Evolutionary conservation across 139 green algal genomes (phyloP).

Genomic region (Diplosphaera chodatii): DNA sequence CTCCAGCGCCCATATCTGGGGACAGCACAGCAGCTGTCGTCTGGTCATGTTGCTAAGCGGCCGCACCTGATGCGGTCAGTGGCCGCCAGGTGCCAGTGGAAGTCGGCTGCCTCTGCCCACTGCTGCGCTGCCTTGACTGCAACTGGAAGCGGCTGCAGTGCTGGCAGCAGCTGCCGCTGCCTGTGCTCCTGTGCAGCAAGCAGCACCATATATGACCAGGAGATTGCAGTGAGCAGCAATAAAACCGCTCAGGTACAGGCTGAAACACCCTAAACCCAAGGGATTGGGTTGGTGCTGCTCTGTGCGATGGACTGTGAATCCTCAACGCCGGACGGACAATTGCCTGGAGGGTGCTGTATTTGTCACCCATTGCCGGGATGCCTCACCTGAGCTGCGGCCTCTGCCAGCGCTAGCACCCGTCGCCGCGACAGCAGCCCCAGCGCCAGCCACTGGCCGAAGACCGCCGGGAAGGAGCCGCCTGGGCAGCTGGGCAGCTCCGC

Average conservation of each 20-base stretch:
- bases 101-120: slow-evolving; percentile 50
- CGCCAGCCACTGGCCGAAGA: slow-evolving; percentile 44
- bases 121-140: slow-evolving; percentile 32
- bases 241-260: too few relatives aligned
- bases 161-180: neutral
- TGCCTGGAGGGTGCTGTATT: too few relatives aligned
- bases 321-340: too few relatives aligned
- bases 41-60: too few relatives aligned
- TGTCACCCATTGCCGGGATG: too few relatives aligned
- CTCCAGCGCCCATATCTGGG: too few relatives aligned
- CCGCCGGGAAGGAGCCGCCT: slow-evolving; percentile 49
- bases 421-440: slow-evolving; percentile 47
- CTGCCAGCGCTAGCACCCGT: slow-evolving; percentile 13
- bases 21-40: too few relatives aligned
- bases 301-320: too few relatives aligned
- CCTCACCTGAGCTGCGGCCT: neutral
- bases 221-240: too few relatives aligned
- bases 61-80: slow-evolving; percentile 6
- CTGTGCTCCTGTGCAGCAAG: neutral
- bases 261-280: too few relatives aligned
- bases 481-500: slow-evolving; percentile 28
- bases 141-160: neutral
- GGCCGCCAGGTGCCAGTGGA: slow-evolving; percentile 49
- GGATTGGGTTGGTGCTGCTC: too few relatives aligned
- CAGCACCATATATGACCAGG: too few relatives aligned